Evolutionary conservation across 2,329 filamentous ascomycete genomes (phyloP).

Genomic region (Sporothrix inflata): DNA sequence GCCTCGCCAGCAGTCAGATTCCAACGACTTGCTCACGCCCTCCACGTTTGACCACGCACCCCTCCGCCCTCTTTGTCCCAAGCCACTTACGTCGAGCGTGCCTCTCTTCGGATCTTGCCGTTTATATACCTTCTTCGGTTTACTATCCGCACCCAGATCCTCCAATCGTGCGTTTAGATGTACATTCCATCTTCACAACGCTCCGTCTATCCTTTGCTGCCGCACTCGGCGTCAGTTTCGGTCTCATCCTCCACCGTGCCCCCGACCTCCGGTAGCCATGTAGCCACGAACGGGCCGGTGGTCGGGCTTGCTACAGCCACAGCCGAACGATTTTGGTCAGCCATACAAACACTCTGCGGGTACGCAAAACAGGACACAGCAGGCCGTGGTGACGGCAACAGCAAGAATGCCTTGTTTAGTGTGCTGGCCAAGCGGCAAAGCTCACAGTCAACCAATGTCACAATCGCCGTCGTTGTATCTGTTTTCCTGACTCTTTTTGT

Average conservation of each 20-base stretch:
- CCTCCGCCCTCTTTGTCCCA: background rate
- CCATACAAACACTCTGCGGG: background rate
- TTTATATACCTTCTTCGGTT: background rate
- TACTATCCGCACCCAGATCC: background rate
- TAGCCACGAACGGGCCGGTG: background rate
- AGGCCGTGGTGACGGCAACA: background rate
- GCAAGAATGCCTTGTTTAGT: background rate
- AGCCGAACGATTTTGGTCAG: background rate
- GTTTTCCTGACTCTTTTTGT: constrained; percentile 28
- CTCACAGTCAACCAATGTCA: constrained; percentile 31
- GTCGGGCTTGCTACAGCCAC: background rate
- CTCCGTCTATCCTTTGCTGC: background rate
- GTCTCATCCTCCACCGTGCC: background rate
- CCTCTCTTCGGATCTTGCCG: background rate
- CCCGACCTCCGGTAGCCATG: background rate
- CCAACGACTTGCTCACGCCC: background rate
- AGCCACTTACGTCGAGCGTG: background rate
- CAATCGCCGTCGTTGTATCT: constrained; percentile 31
- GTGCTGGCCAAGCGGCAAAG: background rate
- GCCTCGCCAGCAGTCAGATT: background rate
- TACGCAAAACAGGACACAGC: background rate
- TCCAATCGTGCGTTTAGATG: constrained; percentile 16
- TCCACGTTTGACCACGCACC: background rate
- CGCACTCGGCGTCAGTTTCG: background rate
- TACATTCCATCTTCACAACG: constrained; percentile 12